A percentile compares a stretch with the other conserved stretches of the same genome.
Evolutionary conservation across 2,329 filamentous ascomycete genomes (phyloP).

Genomic region (Ambrosiella cleistominuta): DNA sequence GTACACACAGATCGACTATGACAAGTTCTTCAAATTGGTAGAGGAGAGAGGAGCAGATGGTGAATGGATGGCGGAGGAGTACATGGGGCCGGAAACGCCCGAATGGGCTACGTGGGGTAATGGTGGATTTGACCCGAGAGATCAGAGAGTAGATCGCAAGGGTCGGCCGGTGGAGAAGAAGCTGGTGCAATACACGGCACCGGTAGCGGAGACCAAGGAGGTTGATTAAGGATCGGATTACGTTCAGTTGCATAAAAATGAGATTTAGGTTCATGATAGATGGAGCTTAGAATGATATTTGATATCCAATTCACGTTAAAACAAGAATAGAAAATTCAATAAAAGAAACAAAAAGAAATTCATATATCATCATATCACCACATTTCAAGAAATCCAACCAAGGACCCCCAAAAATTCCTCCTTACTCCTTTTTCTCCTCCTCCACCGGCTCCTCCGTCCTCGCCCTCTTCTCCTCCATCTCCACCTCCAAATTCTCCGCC

Average conservation of each 20-base stretch:
- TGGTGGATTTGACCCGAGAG: conserved; percentile 82
- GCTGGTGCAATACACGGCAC: neutral
- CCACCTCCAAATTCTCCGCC: conserved; percentile 24
- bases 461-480: conserved; percentile 19
- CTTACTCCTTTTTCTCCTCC: neutral
- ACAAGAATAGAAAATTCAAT: too few relatives aligned
- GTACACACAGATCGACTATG: conserved; percentile 86
- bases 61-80: conserved; percentile 75
- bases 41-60: conserved; percentile 48
- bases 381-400: too few relatives aligned
- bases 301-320: too few relatives aligned
- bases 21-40: conserved; percentile 68
- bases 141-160: conserved; percentile 74
- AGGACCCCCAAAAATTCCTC: neutral
- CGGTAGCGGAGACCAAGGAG: neutral
- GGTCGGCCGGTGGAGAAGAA: conserved; percentile 43
- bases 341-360: too few relatives aligned
- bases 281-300: too few relatives aligned
- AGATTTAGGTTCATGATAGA: too few relatives aligned
- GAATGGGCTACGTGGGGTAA: conserved; percentile 94
- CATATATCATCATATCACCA: too few relatives aligned
- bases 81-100: conserved; percentile 67
- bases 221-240: neutral
- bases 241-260: too few relatives aligned
- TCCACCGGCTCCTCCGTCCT: conserved; percentile 17